Base-by-base conservation (phyloP, 805 yeast species). In the Wickerhamiella siamensis region DNA sequence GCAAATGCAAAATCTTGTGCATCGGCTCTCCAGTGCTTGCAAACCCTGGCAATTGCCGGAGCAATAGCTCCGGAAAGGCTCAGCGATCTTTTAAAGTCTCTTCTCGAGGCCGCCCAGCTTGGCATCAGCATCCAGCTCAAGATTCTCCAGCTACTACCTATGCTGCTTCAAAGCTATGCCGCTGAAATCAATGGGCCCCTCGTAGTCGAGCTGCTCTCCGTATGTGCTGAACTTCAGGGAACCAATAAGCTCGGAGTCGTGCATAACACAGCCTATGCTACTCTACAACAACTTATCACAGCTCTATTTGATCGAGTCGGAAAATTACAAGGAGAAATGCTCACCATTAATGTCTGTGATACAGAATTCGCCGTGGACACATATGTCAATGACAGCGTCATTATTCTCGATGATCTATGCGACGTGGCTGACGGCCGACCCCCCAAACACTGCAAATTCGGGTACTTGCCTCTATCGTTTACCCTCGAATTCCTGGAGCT, bases 201-300 rank as follows among this genome's bases (percentile, higher is more conserved):
- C 14, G 64, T 86, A 29, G 64, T 77, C 5, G 72, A 72, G 46
- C 59, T 83, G 10, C 61, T 88, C 17, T 63, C 66, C 18, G 74
- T 88, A 2, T 83, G 94, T 55, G 71, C 91, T 0, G 70, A 75
- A 27, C 66, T 91, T 39, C 86, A 83, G 43, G 63, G 74, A 12
- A 69, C 75, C 12, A 79, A 75, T 46, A 79, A 81, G 51, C 71
- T 77, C 4, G 74, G 80, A 0, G 82, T 83, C 51, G 94, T 91
- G 4, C 69, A 75, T 12, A 87, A 86, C 52, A 83, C 97, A 0
- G 95, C 97, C 0, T 77, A 83, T 39, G 98, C 97, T 2, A 84
- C 97, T 3, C 69, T 86, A 36, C 93, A 86, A 47, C 97, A 91
- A 57, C 62, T 91, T 34, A 70, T 86, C 36, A 74, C 80, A 31